A percentile compares a stretch with the other conserved stretches of the same genome.
Conservation (phyloP, 2,329 filamentous ascomycete species). For the Stagonosporopsis chrysanthemi region DNA sequence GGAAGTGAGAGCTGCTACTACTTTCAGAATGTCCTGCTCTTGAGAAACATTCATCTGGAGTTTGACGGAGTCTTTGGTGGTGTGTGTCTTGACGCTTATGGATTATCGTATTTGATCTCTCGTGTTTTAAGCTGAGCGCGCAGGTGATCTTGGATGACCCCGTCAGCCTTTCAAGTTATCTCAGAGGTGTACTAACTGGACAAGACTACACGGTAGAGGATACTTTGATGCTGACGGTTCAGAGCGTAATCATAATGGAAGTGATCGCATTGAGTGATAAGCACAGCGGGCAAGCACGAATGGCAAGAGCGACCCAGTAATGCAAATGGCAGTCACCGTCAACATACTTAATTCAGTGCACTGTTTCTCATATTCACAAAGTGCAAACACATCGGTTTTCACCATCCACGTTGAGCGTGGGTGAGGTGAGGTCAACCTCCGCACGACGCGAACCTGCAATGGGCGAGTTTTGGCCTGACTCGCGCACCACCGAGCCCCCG, state of each 20-base stretch:
- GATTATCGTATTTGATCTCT: not conserved
- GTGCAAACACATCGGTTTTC: not conserved
- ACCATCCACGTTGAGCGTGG: not conserved
- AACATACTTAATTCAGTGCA: not conserved
- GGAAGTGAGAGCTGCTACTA: not conserved
- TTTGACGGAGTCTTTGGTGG: not conserved
- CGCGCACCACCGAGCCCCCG: conserved; percentile 29
- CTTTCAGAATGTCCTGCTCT: not conserved
- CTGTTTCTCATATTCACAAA: not conserved
- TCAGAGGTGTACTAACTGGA: no score
- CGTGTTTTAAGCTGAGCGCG: not conserved
- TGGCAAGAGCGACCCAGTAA: not conserved
- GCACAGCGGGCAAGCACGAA: not conserved
- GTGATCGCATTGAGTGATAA: not conserved
- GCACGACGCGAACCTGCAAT: conserved; percentile 20
- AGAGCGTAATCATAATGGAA: no score
- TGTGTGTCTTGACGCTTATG: not conserved
- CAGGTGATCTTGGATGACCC: not conserved
- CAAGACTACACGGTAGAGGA: no score
- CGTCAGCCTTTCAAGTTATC: no score
- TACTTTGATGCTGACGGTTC: no score
- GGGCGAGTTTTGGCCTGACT: conserved; percentile 30
- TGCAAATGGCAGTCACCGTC: not conserved
- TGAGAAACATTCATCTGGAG: not conserved
- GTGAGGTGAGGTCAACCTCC: conserved; percentile 17